Percentiles rank a stretch among this genome's conserved stretches.
Conservation (phyloP, 305 asterid species). For the Ajuga reptans region DNA sequence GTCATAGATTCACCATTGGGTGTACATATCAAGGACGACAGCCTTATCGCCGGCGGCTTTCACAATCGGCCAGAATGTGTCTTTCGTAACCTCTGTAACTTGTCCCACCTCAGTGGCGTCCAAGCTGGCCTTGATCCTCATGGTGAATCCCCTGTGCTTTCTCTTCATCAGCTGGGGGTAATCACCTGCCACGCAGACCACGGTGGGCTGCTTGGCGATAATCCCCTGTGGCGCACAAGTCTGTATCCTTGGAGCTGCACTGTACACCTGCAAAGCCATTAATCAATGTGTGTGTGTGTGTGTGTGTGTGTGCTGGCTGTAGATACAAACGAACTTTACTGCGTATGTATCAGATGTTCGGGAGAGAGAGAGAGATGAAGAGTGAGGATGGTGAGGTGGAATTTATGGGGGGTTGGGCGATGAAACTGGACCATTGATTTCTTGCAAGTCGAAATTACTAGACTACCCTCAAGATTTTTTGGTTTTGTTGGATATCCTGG, state of each 20-base stretch:
- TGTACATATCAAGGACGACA: constrained; percentile 89
- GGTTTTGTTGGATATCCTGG: constrained; percentile 24
- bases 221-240: constrained; percentile 27
- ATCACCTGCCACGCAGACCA: constrained; percentile 45
- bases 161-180: constrained; percentile 27
- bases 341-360: neutral
- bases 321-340: neutral
- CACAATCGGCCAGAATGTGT: constrained; percentile 88
- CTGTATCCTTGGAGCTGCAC: constrained; percentile 45
- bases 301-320: neutral
- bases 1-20: constrained; percentile 62
- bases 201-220: constrained; percentile 30
- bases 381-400: neutral
- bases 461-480: constrained; percentile 24
- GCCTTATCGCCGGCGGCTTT: constrained; percentile 75
- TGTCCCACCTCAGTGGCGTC: constrained; percentile 52
- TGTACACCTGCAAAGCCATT: constrained; percentile 74
- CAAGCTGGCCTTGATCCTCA: constrained; percentile 43
- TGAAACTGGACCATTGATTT: constrained; percentile 28
- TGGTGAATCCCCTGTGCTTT: constrained; percentile 28
- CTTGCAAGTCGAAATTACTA: constrained; percentile 21
- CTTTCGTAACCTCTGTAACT: constrained; percentile 70
- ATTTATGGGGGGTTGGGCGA: constrained; percentile 21
- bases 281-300: neutral
- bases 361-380: neutral